These are phyloP conservation scores for Leucoagaricus sp. DNA, from an alignment of 1,284 basidiomycete species.

Conservation along the genomic window DNA sequence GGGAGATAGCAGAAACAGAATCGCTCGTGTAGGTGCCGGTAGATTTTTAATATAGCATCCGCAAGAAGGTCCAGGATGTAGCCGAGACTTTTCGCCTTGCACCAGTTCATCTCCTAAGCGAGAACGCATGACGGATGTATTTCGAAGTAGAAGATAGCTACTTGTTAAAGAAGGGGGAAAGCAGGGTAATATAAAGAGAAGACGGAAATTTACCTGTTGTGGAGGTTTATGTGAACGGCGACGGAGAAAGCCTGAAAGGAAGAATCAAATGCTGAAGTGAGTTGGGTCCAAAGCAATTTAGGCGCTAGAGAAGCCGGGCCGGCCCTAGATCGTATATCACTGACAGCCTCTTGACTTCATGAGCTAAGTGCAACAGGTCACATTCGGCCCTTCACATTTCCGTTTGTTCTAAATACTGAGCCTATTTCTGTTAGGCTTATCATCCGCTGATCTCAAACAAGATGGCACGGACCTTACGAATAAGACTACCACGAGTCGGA, in stretches of 20 bases:
- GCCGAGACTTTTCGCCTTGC: not conserved
- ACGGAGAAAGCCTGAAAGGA: conserved; percentile 3
- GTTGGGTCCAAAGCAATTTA: not conserved
- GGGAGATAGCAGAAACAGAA: not conserved
- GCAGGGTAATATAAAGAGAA: conserved; percentile 3
- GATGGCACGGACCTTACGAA: no score
- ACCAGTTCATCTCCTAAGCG: conserved; percentile 1
- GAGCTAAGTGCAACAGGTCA: no score
- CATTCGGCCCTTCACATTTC: not conserved
- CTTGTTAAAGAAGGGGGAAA: not conserved
- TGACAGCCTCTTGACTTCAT: no score
- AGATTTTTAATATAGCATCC: not conserved
- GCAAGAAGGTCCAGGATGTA: not conserved
- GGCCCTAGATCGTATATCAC: not conserved
- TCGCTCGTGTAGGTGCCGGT: not conserved
- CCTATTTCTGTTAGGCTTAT: not conserved
- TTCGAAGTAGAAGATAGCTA: not conserved
- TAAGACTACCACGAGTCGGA: no score
- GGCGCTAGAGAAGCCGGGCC: not conserved
- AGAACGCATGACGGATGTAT: not conserved
- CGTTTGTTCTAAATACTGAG: not conserved
- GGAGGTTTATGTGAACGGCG: conserved; percentile 1
- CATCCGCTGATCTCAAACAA: no score
- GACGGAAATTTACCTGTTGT: conserved; percentile 2
- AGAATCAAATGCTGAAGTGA: not conserved